These are phyloP conservation scores for Flaveria linearis DNA, from an alignment of 129 eudicot species.

Conservation along the genomic window DNA sequence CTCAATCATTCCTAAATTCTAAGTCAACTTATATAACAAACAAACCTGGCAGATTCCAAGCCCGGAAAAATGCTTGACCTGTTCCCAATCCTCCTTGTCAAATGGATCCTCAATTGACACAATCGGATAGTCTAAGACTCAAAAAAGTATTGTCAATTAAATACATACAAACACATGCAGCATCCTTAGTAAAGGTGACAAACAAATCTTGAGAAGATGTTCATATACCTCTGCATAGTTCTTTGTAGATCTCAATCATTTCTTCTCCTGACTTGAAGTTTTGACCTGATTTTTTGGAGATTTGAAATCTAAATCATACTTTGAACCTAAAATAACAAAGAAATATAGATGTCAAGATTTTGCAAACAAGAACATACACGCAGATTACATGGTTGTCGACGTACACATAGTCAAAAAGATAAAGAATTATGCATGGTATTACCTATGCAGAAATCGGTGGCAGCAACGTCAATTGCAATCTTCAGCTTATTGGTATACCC, in stretches of 20 bases:
- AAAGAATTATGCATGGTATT: conserved; percentile 24
- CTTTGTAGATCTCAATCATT: conserved; percentile 88
- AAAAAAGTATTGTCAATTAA: not conserved
- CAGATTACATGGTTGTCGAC: not conserved
- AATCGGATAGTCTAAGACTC: conserved; percentile 78
- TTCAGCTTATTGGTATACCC: conserved; percentile 71
- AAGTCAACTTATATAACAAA: conserved; percentile 8
- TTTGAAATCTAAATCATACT: conserved; percentile 87
- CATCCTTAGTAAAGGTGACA: not conserved
- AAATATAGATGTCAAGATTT: conserved; percentile 23
- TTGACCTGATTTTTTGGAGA: conserved; percentile 79
- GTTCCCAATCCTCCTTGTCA: conserved; percentile 99
- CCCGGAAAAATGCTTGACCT: conserved; percentile 58
- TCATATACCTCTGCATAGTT: conserved; percentile 72
- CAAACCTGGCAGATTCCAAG: conserved; percentile 91
- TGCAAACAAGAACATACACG: conserved; percentile 17
- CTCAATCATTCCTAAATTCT: not conserved
- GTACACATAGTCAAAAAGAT: not conserved
- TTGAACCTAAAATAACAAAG: conserved; percentile 62
- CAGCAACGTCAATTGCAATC: conserved; percentile 91
- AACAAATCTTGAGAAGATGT: conserved; percentile 15
- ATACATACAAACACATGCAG: conserved; percentile 1
- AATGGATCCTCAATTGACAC: conserved; percentile 98
- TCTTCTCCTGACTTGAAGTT: conserved; percentile 95
- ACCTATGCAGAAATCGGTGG: conserved; percentile 98